phyloP scores from a whole-genome alignment of 768 basidiomycete species.

The Lentinus brumalis region DNA sequence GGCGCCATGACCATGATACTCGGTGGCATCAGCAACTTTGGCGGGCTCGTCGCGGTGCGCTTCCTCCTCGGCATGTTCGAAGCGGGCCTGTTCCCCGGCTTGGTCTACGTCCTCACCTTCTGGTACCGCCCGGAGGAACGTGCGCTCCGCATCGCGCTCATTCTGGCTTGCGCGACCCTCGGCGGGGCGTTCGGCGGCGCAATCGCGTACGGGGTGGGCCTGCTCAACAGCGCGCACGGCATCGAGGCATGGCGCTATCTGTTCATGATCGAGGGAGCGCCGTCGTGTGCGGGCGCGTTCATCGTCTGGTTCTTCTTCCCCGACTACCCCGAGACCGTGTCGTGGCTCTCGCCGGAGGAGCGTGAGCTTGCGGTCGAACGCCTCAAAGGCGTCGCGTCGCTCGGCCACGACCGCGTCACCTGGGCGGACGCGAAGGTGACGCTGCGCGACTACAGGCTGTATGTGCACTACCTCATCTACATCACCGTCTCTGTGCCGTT shows the following conservation, averaged over 20 bases:
- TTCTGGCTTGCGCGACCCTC: conserved; percentile 34
- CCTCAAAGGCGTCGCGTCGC: conserved; percentile 40
- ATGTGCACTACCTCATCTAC: conserved; percentile 43
- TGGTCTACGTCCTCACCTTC: conserved; percentile 44
- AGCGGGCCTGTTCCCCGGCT: conserved; percentile 44
- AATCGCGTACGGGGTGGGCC: conserved; percentile 34
- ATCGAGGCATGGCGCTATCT: conserved; percentile 35
- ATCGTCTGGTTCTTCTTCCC: conserved; percentile 39
- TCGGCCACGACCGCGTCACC: conserved; percentile 37
- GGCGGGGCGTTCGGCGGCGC: conserved; percentile 36
- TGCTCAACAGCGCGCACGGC: conserved; percentile 30
- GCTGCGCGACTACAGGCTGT: conserved; percentile 39
- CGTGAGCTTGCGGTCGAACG: conserved; percentile 41
- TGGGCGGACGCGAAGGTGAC: conserved; percentile 41
- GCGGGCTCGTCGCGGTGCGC: conserved; percentile 36
- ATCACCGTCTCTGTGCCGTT: conserved; percentile 47
- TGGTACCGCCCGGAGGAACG: conserved; percentile 43
- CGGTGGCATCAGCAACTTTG: conserved; percentile 39
- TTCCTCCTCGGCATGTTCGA: conserved; percentile 48
- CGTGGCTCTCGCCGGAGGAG: conserved; percentile 48
- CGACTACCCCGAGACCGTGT: conserved; percentile 51
- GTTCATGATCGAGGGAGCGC: conserved; percentile 49
- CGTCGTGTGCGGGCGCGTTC: conserved; percentile 41
- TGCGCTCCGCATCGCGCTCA: conserved; percentile 31
- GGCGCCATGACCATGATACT: conserved; percentile 41